Base-by-base conservation (phyloP, 1,139 yeast genomes). In the Ogataea hybrid region DNA sequence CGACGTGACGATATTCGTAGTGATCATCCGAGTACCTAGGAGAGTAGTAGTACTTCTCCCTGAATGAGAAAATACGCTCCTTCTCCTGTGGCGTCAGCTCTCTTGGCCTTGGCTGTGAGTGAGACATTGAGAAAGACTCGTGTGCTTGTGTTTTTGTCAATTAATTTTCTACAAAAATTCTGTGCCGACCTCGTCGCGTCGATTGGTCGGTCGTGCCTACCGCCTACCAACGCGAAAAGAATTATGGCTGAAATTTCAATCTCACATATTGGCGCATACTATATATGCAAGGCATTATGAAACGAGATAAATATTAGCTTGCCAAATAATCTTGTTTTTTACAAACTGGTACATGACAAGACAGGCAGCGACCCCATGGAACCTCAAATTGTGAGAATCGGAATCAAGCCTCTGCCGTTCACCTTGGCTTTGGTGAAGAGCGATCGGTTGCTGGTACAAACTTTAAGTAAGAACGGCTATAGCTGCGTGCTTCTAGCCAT, bases 41-140 rank as follows among this genome's bases (percentile, higher is more conserved):
- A 23, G 97, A 88, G 62, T 92, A 92, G 64, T 94, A 97, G 56
- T 92, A 92, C 69, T 86, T 79, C 48, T 92, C 97, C 62, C 87
- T 95, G 62, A 88, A 92, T 62, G 90, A 96, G 56, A 85, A 79
- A 37, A 92, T 82, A 45, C 92, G 80, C 40, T 89, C 87, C 53
- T 95, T 74, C 63, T 92, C 98, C 35, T 82, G 70, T 43, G 85
- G 94, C 5, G 94, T 77, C 45, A 92, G 75, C 59, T 83, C 83
- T 61, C 97, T 75, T 10, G 92, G 86, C 61, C 90, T 86, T 33
- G 46, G 58, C 37, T 48, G 57, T 25, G 42, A 39, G 29, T 39
- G 35, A 1, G 54, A 50, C 54, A 50, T 50, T 10, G 22, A 6
- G 11, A 17, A 17, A 15, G 30, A 12, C 15, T 15, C 17, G 15